phyloP scores from a whole-genome alignment of 257 asterid species.

The Nemophila menziesii region DNA sequence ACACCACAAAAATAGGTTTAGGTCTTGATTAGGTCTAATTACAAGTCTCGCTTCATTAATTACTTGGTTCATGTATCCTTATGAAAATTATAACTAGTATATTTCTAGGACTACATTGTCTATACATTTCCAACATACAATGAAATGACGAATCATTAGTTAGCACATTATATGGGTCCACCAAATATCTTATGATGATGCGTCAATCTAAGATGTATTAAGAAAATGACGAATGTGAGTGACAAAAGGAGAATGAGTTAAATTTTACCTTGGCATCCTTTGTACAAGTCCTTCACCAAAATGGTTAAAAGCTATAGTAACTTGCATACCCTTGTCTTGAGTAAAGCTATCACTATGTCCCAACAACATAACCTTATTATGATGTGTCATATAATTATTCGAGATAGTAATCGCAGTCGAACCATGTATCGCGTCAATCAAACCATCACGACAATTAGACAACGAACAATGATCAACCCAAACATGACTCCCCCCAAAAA shows the following conservation, averaged over 20 bases:
- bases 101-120: too few relatives aligned
- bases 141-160: background rate
- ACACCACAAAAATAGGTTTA: background rate
- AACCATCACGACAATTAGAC: slow-evolving; percentile 62
- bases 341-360: slow-evolving; percentile 63
- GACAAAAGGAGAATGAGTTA: too few relatives aligned
- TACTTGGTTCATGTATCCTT: too few relatives aligned
- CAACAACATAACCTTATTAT: slow-evolving; percentile 72
- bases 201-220: too few relatives aligned
- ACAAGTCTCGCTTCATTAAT: too few relatives aligned
- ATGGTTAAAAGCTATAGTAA: slow-evolving; percentile 83
- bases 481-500: slow-evolving; percentile 71
- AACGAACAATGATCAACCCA: slow-evolving; percentile 87
- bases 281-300: slow-evolving; percentile 90
- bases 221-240: too few relatives aligned
- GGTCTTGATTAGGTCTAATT: too few relatives aligned
- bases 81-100: too few relatives aligned
- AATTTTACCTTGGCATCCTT: slow-evolving; percentile 76
- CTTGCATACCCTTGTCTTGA: slow-evolving; percentile 67
- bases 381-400: slow-evolving; percentile 66
- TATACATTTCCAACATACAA: background rate
- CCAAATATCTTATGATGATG: too few relatives aligned
- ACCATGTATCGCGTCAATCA: slow-evolving; percentile 73
- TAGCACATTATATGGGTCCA: too few relatives aligned
- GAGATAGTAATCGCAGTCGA: slow-evolving; percentile 76